Evolutionary conservation across 1,139 yeast species (phyloP).

Genomic region (Yamadazyma dendronema): DNA sequence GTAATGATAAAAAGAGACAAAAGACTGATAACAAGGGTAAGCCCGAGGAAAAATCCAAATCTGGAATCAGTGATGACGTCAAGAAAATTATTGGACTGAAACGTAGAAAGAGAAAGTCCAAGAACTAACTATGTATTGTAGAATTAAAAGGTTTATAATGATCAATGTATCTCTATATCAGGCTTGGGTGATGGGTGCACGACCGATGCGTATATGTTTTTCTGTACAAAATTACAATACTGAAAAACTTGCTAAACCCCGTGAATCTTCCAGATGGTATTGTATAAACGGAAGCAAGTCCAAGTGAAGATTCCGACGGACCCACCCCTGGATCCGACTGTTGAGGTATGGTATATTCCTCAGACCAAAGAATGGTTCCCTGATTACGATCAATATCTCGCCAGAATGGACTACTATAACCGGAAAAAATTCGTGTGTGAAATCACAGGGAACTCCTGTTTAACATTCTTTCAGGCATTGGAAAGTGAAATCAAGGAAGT

Average conservation of each 20-base stretch:
- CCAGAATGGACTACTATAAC: constrained; percentile 66
- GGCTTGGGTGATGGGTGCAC: too few relatives aligned
- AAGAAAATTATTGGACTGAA: constrained; percentile 66
- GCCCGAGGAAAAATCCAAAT: constrained; percentile 21
- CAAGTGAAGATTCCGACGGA: constrained; percentile 54
- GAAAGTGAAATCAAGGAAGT: constrained; percentile 71
- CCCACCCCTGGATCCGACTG: constrained; percentile 50
- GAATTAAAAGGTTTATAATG: neutral
- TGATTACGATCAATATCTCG: constrained; percentile 71
- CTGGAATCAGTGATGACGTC: constrained; percentile 52
- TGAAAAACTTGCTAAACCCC: too few relatives aligned
- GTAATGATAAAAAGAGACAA: constrained; percentile 7
- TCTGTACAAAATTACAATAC: neutral
- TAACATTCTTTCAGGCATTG: constrained; percentile 86
- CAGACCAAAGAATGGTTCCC: constrained; percentile 87
- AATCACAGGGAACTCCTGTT: constrained; percentile 89
- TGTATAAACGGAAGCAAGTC: constrained; percentile 72
- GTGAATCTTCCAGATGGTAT: constrained; percentile 43
- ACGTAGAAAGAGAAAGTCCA: constrained; percentile 57
- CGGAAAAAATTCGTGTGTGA: constrained; percentile 88
- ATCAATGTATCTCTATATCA: too few relatives aligned
- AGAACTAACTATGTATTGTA: constrained; percentile 1
- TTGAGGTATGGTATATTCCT: constrained; percentile 74
- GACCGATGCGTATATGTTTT: neutral
- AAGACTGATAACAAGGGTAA: constrained; percentile 15